phyloP scores from a whole-genome alignment of 2,329 filamentous ascomycete species.

The Ceratocystis diversiconidia region DNA sequence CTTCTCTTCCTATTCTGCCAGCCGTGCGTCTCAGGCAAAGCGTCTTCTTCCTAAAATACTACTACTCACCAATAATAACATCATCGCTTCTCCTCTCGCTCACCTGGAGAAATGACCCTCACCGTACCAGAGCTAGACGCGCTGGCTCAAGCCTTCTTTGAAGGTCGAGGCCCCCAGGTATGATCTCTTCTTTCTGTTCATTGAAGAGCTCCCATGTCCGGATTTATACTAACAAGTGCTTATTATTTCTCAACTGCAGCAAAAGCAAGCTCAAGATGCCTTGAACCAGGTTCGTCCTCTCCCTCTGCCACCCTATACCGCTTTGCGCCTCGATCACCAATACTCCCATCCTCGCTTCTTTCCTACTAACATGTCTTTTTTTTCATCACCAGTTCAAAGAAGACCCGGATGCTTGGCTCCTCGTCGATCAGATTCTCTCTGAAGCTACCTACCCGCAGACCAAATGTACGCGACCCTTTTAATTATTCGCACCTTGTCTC shows the following conservation, averaged over 20 bases:
- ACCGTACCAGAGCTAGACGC: conserved; percentile 89
- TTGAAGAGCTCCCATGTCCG: conserved; percentile 1
- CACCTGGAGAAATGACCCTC: conserved; percentile 41
- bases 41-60: conserved; percentile 11
- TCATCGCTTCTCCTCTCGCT: conserved; percentile 15
- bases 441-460: conserved; percentile 89
- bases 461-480: conserved; percentile 54
- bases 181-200: conserved; percentile 25
- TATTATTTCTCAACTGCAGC: conserved; percentile 38
- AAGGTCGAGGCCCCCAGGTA: conserved; percentile 88
- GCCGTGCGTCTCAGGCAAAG: conserved; percentile 15
- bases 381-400: conserved; percentile 71
- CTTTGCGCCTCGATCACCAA: conserved; percentile 9
- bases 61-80: conserved; percentile 3
- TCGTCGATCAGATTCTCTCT: conserved; percentile 92
- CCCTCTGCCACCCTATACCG: conserved; percentile 16
- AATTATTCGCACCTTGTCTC: background rate
- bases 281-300: conserved; percentile 65
- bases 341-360: background rate
- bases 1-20: conserved; percentile 19
- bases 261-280: conserved; percentile 88
- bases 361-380: conserved; percentile 10
- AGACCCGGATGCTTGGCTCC: conserved; percentile 92
- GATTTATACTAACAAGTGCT: conserved; percentile 12
- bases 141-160: conserved; percentile 93